Conservation (phyloP, 148 eudicot species). For the Nepenthes mirabilis region DNA sequence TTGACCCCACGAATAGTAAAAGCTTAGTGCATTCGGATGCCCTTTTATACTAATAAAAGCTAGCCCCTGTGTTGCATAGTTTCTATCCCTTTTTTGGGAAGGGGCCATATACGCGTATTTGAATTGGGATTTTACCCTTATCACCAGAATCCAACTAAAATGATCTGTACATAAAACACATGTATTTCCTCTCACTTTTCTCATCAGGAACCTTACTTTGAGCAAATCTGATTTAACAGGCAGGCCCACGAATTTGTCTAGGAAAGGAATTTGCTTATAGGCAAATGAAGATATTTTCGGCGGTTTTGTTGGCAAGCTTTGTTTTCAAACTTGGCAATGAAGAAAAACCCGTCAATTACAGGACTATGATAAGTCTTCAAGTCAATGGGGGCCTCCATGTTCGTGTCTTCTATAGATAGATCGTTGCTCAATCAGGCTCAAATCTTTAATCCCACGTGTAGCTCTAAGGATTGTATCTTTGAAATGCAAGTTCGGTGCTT, state of each 20-base stretch:
- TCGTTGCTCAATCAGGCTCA: too few relatives aligned
- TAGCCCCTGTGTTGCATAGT: too few relatives aligned
- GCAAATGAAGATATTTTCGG: conserved; percentile 65
- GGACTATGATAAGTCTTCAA: conserved; percentile 66
- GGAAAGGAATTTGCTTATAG: conserved; percentile 35
- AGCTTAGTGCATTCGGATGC: too few relatives aligned
- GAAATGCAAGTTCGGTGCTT: too few relatives aligned
- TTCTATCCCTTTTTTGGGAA: too few relatives aligned
- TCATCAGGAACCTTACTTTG: neutral
- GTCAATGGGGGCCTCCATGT: conserved; percentile 59
- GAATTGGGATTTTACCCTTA: too few relatives aligned
- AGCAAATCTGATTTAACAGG: conserved; percentile 5
- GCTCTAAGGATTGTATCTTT: too few relatives aligned
- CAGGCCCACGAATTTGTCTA: conserved; percentile 28
- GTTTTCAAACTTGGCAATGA: conserved; percentile 41
- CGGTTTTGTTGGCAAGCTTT: conserved; percentile 38
- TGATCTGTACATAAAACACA: neutral
- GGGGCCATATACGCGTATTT: too few relatives aligned
- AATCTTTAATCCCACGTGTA: too few relatives aligned
- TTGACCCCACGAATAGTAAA: too few relatives aligned
- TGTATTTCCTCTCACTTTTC: neutral
- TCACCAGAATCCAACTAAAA: too few relatives aligned
- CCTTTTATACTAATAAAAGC: too few relatives aligned
- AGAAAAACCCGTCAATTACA: conserved; percentile 31
- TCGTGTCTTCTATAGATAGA: conserved; percentile 18